phyloP scores from a whole-genome alignment of 2,329 filamentous ascomycete species.

The Neofusicoccum cordaticola region DNA sequence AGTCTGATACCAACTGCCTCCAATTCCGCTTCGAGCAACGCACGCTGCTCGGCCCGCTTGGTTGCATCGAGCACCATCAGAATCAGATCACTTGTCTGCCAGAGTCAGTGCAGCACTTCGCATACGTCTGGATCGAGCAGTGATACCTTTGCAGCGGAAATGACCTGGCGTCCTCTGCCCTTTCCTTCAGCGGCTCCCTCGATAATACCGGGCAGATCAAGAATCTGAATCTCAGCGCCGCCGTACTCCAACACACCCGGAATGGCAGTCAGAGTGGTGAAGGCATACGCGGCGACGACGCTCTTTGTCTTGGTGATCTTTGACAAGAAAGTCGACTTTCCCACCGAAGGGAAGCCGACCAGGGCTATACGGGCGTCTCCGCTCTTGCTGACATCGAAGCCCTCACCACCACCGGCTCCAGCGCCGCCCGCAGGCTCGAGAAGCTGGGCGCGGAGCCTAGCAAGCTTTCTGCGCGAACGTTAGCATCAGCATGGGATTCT shows the following conservation, averaged over 20 bases:
- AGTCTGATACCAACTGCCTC: conserved; percentile 93
- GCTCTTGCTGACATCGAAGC: conserved; percentile 88
- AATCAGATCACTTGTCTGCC: conserved; percentile 85
- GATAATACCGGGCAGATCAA: conserved; percentile 97
- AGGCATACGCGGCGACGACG: conserved; percentile 92
- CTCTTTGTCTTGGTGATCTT: conserved; percentile 98
- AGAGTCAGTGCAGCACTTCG: conserved; percentile 21
- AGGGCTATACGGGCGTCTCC: conserved; percentile 95
- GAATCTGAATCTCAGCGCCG: conserved; percentile 94
- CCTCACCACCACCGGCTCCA: conserved; percentile 73
- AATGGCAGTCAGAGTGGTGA: conserved; percentile 96
- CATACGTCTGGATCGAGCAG: too few species aligned
- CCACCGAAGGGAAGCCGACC: conserved; percentile 97
- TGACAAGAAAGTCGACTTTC: conserved; percentile 97
- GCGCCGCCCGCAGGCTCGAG: conserved; percentile 82
- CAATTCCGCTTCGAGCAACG: conserved; percentile 84
- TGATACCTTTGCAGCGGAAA: conserved; percentile 82
- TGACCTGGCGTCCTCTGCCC: conserved; percentile 91
- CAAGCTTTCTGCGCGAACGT: conserved; percentile 71
- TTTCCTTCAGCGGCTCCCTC: conserved; percentile 96
- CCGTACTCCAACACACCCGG: conserved; percentile 97
- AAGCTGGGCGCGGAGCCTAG: conserved; percentile 87
- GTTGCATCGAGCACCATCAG: conserved; percentile 97
- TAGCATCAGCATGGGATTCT: background rate
- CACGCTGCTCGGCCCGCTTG: conserved; percentile 89